A percentile compares a stretch with the other conserved stretches of the same genome.
Conservation (phyloP, 2,329 filamentous ascomycete species). For the Colletotrichum eremochloae region DNA sequence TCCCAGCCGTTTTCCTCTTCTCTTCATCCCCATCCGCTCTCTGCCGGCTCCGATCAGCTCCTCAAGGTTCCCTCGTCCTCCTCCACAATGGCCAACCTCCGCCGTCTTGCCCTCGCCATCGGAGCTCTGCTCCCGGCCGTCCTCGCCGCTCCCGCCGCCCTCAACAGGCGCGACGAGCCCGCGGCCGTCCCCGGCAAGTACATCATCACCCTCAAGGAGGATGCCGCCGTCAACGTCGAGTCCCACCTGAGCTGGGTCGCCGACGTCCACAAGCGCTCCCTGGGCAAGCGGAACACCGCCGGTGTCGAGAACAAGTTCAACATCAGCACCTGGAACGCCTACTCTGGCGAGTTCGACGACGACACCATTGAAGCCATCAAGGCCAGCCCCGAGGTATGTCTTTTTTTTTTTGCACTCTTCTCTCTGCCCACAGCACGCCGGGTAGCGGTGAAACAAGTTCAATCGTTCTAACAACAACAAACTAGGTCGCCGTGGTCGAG, state of each 20-base stretch:
- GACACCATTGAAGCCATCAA: conserved; percentile 57
- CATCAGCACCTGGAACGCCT: conserved; percentile 56
- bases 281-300: conserved; percentile 48
- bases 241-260: conserved; percentile 49
- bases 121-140: conserved; percentile 51
- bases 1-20: not conserved
- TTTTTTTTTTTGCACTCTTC: too few relatives aligned
- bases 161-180: conserved; percentile 50
- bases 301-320: conserved; percentile 43
- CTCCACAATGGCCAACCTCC: conserved; percentile 48
- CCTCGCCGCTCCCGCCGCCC: conserved; percentile 34
- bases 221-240: conserved; percentile 47
- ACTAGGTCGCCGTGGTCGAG: conserved; percentile 52
- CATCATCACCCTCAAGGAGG: conserved; percentile 61
- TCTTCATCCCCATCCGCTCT: conserved; percentile 28
- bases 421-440: too few relatives aligned
- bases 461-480: not conserved
- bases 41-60: conserved; percentile 7
- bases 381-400: conserved; percentile 53
- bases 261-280: conserved; percentile 50
- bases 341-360: conserved; percentile 58
- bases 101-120: conserved; percentile 49
- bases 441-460: too few relatives aligned
- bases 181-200: conserved; percentile 56
- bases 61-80: conserved; percentile 17